These are phyloP conservation scores for Suillus paluster DNA, from an alignment of 768 basidiomycete genomes.

Conservation along the genomic window DNA sequence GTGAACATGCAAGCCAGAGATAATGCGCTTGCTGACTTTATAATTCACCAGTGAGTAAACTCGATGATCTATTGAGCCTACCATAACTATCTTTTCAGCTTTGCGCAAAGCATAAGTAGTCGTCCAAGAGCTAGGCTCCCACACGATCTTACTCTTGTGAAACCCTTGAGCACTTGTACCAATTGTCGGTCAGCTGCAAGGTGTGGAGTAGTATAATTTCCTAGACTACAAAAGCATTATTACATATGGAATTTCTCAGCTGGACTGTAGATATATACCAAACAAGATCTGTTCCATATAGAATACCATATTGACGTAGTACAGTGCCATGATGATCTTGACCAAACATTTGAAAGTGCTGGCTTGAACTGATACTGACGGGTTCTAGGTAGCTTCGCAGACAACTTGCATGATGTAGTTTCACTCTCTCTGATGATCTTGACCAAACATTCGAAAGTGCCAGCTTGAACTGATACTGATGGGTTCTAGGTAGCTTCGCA, in stretches of 20 bases:
- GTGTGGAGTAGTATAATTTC: constrained; percentile 2
- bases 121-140: neutral
- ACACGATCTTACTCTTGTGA: constrained; percentile 1
- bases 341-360: too few relatives aligned
- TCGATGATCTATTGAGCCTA: neutral
- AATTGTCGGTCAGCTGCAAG: neutral
- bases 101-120: neutral
- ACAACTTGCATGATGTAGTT: too few relatives aligned
- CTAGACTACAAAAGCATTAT: too few relatives aligned
- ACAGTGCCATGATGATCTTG: constrained; percentile 87
- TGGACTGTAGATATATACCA: constrained; percentile 57
- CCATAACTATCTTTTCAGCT: constrained; percentile 8
- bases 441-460: constrained; percentile 88
- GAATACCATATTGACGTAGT: constrained; percentile 98
- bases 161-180: neutral
- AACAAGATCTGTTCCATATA: constrained; percentile 99
- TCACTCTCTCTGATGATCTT: too few relatives aligned
- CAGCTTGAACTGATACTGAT: constrained; percentile 83
- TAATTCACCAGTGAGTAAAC: constrained; percentile 11
- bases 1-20: constrained; percentile 14
- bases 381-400: too few relatives aligned
- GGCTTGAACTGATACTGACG: too few relatives aligned
- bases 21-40: constrained; percentile 8
- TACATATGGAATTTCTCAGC: neutral
- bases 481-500: constrained; percentile 95